Conservation (phyloP, 208 protist genomes). For the Endotrypanum monterogeii region DNA sequence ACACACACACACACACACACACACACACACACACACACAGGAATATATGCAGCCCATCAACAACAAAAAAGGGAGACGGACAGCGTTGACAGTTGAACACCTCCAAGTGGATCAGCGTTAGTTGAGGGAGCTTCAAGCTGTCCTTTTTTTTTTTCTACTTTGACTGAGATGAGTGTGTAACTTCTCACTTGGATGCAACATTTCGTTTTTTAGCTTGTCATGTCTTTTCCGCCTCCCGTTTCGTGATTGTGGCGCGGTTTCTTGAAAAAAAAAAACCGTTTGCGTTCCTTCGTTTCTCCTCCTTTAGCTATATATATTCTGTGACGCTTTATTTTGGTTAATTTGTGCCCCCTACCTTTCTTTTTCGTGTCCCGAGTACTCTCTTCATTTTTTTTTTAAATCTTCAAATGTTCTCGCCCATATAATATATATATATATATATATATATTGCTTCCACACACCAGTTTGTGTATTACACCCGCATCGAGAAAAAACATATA, state of each 20-base stretch:
- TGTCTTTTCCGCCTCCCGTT: neutral
- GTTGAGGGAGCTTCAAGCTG: too few relatives aligned
- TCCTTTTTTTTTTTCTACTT: neutral
- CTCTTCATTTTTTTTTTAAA: neutral
- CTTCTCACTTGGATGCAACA: neutral
- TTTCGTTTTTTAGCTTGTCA: neutral
- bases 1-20: constrained; percentile 1
- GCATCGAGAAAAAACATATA: too few relatives aligned
- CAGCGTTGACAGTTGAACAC: too few relatives aligned
- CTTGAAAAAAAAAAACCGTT: neutral
- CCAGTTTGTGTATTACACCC: too few relatives aligned
- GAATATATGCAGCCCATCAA: too few relatives aligned
- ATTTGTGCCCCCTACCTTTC: constrained; percentile 1
- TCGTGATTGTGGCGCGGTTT: neutral
- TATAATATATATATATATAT: neutral
- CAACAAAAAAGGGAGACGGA: too few relatives aligned
- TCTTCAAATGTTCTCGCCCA: too few relatives aligned
- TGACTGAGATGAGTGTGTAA: constrained; percentile 1
- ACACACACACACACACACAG: neutral
- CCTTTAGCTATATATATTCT: neutral
- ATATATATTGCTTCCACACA: too few relatives aligned
- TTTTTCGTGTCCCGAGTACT: neutral
- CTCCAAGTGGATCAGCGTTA: too few relatives aligned
- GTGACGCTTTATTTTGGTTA: neutral
- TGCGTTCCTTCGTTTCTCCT: neutral